Percentiles rank a stretch among this genome's conserved stretches.
These are phyloP conservation scores for Syzygium oleosum DNA, from an alignment of 345 rosid genomes.

Conservation along the genomic window DNA sequence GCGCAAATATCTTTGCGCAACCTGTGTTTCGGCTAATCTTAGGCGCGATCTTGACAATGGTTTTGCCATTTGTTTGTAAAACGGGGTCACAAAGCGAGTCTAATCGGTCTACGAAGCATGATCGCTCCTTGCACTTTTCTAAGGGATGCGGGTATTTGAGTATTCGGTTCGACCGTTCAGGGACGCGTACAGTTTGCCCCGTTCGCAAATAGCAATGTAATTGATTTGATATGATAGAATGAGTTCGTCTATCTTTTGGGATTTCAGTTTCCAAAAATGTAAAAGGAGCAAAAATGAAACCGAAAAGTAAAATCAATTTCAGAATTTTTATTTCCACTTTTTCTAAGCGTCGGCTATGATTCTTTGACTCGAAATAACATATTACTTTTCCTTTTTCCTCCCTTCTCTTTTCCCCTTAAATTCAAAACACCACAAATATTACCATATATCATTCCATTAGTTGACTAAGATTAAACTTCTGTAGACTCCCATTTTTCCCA, in stretches of 20 bases:
- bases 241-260: not conserved
- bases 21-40: not conserved
- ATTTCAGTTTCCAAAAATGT: not conserved
- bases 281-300: not conserved
- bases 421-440: not conserved
- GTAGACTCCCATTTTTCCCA: not conserved
- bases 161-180: not conserved
- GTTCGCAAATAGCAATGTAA: not conserved
- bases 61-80: not conserved
- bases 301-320: not conserved
- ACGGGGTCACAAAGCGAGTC: not conserved
- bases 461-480: not conserved
- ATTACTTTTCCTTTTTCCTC: not conserved
- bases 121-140: not conserved
- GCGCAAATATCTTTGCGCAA: not conserved
- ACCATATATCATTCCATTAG: not conserved
- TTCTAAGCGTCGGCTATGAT: not conserved
- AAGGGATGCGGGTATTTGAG: not conserved
- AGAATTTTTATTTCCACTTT: not conserved
- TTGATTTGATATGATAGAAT: not conserved
- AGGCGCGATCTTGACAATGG: not conserved
- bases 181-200: not conserved
- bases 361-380: not conserved
- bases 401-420: not conserved
- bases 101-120: not conserved